These are phyloP conservation scores for Phytophthora quininea DNA, from an alignment of 352 stramenopile genomes.

Conservation along the genomic window DNA sequence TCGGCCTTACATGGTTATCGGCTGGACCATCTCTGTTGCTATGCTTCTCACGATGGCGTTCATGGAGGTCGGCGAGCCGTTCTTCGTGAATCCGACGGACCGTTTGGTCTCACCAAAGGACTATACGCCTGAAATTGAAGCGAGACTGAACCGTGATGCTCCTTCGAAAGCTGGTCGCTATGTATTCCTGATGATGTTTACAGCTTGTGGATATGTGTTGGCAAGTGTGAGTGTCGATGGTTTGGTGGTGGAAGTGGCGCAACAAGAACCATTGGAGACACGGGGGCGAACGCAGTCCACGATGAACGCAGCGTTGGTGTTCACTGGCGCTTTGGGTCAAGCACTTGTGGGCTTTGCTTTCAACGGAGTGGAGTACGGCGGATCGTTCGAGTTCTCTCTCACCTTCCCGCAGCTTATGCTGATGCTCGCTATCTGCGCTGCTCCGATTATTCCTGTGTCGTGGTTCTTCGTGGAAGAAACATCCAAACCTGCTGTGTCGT, in stretches of 20 bases:
- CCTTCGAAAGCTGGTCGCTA: conserved; percentile 36
- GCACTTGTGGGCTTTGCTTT: conserved; percentile 37
- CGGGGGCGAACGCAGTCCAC: conserved; percentile 34
- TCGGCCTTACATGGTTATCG: conserved; percentile 41
- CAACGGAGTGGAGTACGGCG: conserved; percentile 60
- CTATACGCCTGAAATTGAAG: conserved; percentile 22
- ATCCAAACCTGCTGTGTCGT: background rate
- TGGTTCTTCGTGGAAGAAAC: conserved; percentile 30
- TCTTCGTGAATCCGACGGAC: conserved; percentile 30
- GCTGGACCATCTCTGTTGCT: conserved; percentile 35
- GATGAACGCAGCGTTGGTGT: conserved; percentile 42
- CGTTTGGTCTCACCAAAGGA: conserved; percentile 14
- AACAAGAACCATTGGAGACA: conserved; percentile 37
- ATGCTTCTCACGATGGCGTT: background rate
- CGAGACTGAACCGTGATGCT: conserved; percentile 32
- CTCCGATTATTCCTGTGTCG: conserved; percentile 20
- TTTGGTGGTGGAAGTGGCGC: conserved; percentile 39
- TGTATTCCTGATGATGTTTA: conserved; percentile 66
- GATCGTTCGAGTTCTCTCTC: conserved; percentile 51
- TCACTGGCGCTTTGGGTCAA: conserved; percentile 23
- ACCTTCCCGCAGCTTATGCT: conserved; percentile 46
- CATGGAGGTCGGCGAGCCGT: conserved; percentile 8
- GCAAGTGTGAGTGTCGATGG: conserved; percentile 67
- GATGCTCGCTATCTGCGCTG: conserved; percentile 21
- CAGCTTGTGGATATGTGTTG: conserved; percentile 71